phyloP scores from a whole-genome alignment of 371 early-diverging fungal genomes.

The Mortierella polycephala region DNA sequence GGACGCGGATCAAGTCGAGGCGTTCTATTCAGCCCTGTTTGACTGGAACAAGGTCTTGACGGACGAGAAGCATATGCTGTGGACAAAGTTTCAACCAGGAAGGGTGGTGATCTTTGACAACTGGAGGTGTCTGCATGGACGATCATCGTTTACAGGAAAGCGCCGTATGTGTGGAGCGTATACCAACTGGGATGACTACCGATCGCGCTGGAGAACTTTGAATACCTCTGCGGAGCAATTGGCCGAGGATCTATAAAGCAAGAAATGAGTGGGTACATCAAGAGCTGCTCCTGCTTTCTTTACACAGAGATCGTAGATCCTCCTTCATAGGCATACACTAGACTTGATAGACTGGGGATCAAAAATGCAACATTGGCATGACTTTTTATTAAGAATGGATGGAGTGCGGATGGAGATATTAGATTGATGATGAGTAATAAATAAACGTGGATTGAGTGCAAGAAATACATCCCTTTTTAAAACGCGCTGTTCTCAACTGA shows the following conservation, averaged over 20 bases:
- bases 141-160: constrained; percentile 81
- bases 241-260: constrained; percentile 24
- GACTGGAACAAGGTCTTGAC: constrained; percentile 76
- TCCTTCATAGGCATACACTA: too few species aligned
- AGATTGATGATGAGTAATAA: background rate
- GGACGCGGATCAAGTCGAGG: constrained; percentile 60
- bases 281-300: background rate
- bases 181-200: constrained; percentile 85
- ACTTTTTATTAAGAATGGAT: background rate
- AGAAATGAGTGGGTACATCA: background rate
- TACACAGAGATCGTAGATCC: too few species aligned
- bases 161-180: constrained; percentile 85
- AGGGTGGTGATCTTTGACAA: constrained; percentile 85
- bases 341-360: too few species aligned
- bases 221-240: constrained; percentile 27
- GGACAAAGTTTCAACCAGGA: constrained; percentile 80
- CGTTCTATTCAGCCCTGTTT: constrained; percentile 81
- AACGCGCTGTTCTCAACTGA: too few species aligned
- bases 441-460: too few species aligned
- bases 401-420: background rate
- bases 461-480: background rate
- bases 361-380: too few species aligned
- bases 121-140: constrained; percentile 89
- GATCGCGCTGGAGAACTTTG: constrained; percentile 62
- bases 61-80: constrained; percentile 68